These are phyloP conservation scores for Tetrahymena malaccensis DNA, from an alignment of 73 alveolate genomes.

Conservation along the genomic window DNA sequence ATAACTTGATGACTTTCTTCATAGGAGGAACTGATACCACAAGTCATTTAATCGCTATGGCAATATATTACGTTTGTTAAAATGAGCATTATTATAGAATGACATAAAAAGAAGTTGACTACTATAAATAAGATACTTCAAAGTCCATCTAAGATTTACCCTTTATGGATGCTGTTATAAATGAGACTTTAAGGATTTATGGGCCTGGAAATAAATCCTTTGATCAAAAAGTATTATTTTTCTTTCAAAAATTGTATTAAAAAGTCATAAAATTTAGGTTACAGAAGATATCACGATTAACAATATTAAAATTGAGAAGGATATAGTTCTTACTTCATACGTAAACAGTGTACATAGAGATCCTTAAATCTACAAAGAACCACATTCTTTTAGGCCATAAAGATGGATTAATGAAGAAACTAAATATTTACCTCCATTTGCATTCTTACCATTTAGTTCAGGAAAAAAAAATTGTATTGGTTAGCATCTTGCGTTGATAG, in stretches of 20 bases:
- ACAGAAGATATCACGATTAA: not conserved
- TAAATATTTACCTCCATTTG: not conserved
- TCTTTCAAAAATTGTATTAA: not conserved
- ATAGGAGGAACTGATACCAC: not conserved
- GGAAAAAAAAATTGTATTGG: slow-evolving; percentile 39
- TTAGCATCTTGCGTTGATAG: slow-evolving; percentile 25
- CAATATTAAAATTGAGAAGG: not conserved
- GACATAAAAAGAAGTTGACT: not conserved
- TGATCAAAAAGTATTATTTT: not conserved
- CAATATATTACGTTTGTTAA: not conserved
- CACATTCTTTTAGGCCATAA: not conserved
- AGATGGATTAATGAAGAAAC: not conserved
- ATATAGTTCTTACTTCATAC: not conserved
- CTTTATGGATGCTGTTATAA: not conserved
- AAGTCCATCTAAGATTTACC: not conserved
- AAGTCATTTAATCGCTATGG: not conserved
- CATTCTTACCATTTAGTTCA: slow-evolving; percentile 25
- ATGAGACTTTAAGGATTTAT: not conserved
- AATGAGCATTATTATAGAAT: not conserved
- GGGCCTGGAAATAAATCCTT: not conserved
- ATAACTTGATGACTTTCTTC: not conserved
- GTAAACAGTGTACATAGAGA: not conserved
- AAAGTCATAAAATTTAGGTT: not conserved
- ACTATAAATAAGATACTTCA: not conserved
- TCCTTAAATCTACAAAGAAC: not conserved